A percentile compares a stretch with the other conserved stretches of the same genome.
phyloP scores from a whole-genome alignment of 306 rosid genomes.

The Vigna hirtella region DNA sequence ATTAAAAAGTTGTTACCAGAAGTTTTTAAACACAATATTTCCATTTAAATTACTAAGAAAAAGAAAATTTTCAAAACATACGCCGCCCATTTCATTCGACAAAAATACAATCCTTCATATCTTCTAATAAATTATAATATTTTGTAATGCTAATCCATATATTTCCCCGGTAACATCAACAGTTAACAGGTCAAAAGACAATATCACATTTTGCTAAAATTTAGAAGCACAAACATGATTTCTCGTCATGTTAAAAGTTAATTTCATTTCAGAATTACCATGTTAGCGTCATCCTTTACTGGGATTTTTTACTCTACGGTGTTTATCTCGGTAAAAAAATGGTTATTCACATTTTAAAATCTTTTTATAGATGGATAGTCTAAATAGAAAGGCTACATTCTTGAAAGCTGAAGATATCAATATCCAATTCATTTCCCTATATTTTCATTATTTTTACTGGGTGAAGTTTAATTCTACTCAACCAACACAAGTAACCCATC shows the following conservation, averaged over 20 bases:
- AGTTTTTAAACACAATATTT: no score
- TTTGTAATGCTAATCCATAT: no score
- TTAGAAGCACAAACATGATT: neutral
- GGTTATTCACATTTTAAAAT: neutral
- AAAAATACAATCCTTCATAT: no score
- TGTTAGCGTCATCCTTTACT: neutral
- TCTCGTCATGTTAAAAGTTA: neutral
- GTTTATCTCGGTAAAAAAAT: neutral
- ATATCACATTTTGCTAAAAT: neutral
- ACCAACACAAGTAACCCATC: neutral
- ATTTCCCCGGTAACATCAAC: neutral
- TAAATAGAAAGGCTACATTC: neutral
- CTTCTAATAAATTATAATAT: no score
- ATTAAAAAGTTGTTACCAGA: no score
- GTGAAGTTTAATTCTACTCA: neutral
- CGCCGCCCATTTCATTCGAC: no score
- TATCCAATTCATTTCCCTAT: neutral
- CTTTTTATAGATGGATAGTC: neutral
- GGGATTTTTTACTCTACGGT: neutral
- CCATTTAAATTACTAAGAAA: no score
- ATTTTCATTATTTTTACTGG: neutral
- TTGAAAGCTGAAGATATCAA: neutral
- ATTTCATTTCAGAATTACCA: neutral
- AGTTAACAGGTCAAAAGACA: neutral
- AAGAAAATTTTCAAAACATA: no score